A percentile compares a stretch with the other conserved stretches of the same genome.
Evolutionary conservation across 2,329 filamentous ascomycete species (phyloP).

Genomic region (Westerdykella sp.): DNA sequence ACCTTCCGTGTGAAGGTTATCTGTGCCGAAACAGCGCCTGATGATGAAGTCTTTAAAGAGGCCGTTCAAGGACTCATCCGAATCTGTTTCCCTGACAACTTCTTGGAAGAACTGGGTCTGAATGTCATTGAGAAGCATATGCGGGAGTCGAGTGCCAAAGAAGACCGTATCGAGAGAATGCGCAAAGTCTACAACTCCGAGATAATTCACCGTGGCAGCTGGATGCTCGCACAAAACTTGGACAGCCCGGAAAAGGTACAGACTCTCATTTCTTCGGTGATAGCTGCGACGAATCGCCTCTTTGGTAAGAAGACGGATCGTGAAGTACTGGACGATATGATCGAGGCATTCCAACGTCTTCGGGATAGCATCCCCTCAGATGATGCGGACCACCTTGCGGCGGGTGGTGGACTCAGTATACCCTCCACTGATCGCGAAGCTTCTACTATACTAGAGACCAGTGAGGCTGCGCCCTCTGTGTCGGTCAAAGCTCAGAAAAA

Average conservation of each 20-base stretch:
- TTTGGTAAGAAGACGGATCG: constrained; percentile 6
- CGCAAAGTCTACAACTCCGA: constrained; percentile 8
- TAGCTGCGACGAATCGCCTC: constrained; percentile 7
- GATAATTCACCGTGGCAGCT: constrained; percentile 15
- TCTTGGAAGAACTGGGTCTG: constrained; percentile 18
- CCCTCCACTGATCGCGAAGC: not conserved
- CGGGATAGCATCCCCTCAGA: not conserved
- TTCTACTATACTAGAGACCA: too few species aligned
- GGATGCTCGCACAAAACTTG: constrained; percentile 17
- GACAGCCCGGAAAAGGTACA: constrained; percentile 12
- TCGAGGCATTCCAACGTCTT: not conserved
- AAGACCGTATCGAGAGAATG: constrained; percentile 14
- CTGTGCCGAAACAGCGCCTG: constrained; percentile 6
- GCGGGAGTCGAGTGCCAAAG: constrained; percentile 10
- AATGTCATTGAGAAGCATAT: constrained; percentile 18
- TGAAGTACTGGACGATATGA: constrained; percentile 4
- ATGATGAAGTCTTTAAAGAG: constrained; percentile 16
- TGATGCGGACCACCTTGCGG: not conserved
- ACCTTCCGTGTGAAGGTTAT: constrained; percentile 20
- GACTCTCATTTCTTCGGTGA: constrained; percentile 5
- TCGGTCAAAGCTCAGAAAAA: not conserved
- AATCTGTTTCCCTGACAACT: constrained; percentile 21
- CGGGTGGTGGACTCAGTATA: too few species aligned
- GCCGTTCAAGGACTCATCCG: constrained; percentile 21
- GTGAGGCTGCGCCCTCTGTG: not conserved